These are phyloP conservation scores for Geranomyces variabilis DNA, from an alignment of 192 early-diverging fungal species.

Conservation along the genomic window DNA sequence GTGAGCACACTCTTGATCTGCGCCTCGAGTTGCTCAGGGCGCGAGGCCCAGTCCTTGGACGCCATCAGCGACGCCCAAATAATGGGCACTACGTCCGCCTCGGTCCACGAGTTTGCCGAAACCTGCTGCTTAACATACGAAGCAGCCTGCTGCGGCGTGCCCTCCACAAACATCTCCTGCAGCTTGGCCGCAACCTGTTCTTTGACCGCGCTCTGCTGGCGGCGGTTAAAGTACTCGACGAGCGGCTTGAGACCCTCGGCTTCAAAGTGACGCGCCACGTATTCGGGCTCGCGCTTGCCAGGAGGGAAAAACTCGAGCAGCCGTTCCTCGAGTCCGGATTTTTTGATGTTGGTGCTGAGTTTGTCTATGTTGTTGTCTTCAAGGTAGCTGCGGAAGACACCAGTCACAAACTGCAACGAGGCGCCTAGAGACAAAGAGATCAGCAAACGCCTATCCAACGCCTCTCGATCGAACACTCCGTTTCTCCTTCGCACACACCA, in stretches of 20 bases:
- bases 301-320: conserved; percentile 91
- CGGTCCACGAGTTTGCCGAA: conserved; percentile 71
- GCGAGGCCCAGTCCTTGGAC: conserved; percentile 77
- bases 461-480: too few species aligned
- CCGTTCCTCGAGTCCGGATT: conserved; percentile 71
- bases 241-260: conserved; percentile 88
- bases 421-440: conserved; percentile 58
- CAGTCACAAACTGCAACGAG: conserved; percentile 80
- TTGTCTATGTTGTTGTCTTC: conserved; percentile 76
- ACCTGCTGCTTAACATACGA: conserved; percentile 67
- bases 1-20: conserved; percentile 54
- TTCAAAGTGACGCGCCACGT: conserved; percentile 89
- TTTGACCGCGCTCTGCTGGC: conserved; percentile 69
- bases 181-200: conserved; percentile 64
- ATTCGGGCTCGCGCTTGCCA: conserved; percentile 85
- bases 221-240: conserved; percentile 78
- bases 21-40: conserved; percentile 83
- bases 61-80: conserved; percentile 83
- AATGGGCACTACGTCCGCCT: conserved; percentile 74
- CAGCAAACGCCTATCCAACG: too few species aligned
- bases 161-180: conserved; percentile 63
- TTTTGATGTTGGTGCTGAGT: conserved; percentile 70
- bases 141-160: conserved; percentile 62
- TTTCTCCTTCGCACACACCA: conserved; percentile 40
- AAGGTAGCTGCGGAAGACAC: conserved; percentile 80